phyloP scores from a whole-genome alignment of 371 early-diverging fungal genomes.

The Fennellomyces sp. region DNA sequence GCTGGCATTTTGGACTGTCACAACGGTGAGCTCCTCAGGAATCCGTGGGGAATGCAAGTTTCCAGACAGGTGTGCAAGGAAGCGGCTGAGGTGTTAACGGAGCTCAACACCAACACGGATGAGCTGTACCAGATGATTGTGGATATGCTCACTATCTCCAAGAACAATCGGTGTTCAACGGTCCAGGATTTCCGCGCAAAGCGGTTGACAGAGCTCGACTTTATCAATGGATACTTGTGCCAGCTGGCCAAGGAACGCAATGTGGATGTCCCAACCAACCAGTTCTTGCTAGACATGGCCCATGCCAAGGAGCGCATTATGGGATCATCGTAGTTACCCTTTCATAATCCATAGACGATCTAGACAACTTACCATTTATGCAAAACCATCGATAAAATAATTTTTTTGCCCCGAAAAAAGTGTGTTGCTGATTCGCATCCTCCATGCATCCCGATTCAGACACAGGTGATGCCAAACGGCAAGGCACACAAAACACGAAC shows the following conservation, averaged over 20 bases:
- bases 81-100: conserved; percentile 25
- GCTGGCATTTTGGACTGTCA: conserved; percentile 49
- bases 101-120: conserved; percentile 26
- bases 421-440: too few relatives aligned
- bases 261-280: conserved; percentile 17
- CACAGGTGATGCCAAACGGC: too few relatives aligned
- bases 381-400: too few relatives aligned
- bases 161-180: conserved; percentile 61
- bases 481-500: neutral
- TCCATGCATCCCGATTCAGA: too few relatives aligned
- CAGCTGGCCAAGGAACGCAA: conserved; percentile 22
- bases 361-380: too few relatives aligned
- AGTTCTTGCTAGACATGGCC: conserved; percentile 27
- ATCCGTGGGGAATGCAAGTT: conserved; percentile 16
- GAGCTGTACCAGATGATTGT: conserved; percentile 27
- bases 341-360: too few relatives aligned
- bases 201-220: conserved; percentile 59
- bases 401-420: too few relatives aligned
- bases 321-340: neutral
- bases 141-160: conserved; percentile 29
- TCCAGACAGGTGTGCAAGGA: conserved; percentile 34
- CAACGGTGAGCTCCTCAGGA: conserved; percentile 40
- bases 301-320: conserved; percentile 33
- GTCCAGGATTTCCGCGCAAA: conserved; percentile 48
- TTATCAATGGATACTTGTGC: conserved; percentile 62